A percentile compares a stretch with the other conserved stretches of the same genome.
These are phyloP conservation scores for Lactarius deliciosus DNA, from an alignment of 768 basidiomycete species.

Conservation along the genomic window DNA sequence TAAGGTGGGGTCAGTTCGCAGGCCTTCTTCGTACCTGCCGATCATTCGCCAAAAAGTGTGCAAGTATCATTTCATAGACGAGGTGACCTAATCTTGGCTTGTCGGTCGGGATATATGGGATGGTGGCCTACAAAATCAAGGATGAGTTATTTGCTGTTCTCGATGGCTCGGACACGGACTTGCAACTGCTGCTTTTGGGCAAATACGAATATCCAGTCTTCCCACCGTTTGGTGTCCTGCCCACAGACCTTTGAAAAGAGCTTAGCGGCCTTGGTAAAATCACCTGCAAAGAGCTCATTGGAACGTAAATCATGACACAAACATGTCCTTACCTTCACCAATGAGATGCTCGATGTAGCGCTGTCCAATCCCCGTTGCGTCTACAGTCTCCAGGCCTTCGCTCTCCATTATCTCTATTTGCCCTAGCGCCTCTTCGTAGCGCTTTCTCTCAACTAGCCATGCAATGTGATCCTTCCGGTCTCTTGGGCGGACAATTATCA, in stretches of 20 bases:
- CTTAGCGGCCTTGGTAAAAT: constrained; percentile 76
- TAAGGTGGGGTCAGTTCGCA: not conserved
- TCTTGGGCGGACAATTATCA: constrained; percentile 83
- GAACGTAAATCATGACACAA: not conserved
- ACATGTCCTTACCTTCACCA: constrained; percentile 56
- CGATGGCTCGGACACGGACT: constrained; percentile 43
- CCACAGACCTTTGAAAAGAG: constrained; percentile 85
- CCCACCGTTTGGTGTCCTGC: constrained; percentile 82
- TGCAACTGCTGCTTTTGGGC: constrained; percentile 77
- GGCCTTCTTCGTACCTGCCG: constrained; percentile 48
- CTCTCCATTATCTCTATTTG: constrained; percentile 59
- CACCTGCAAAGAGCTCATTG: constrained; percentile 39
- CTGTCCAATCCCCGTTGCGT: constrained; percentile 71
- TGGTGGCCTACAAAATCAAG: constrained; percentile 59
- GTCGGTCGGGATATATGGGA: constrained; percentile 85
- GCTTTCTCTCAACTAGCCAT: constrained; percentile 85
- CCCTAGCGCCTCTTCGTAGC: constrained; percentile 87
- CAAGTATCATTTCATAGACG: constrained; percentile 95
- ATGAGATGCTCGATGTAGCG: constrained; percentile 87
- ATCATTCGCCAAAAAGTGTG: constrained; percentile 79
- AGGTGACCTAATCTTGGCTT: constrained; percentile 76
- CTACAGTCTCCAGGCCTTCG: constrained; percentile 43
- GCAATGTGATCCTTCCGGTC: constrained; percentile 87
- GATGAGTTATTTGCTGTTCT: not conserved
- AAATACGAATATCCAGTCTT: constrained; percentile 92